These are phyloP conservation scores for Coemansia sp. DNA, from an alignment of 192 early-diverging fungal species.

Conservation along the genomic window DNA sequence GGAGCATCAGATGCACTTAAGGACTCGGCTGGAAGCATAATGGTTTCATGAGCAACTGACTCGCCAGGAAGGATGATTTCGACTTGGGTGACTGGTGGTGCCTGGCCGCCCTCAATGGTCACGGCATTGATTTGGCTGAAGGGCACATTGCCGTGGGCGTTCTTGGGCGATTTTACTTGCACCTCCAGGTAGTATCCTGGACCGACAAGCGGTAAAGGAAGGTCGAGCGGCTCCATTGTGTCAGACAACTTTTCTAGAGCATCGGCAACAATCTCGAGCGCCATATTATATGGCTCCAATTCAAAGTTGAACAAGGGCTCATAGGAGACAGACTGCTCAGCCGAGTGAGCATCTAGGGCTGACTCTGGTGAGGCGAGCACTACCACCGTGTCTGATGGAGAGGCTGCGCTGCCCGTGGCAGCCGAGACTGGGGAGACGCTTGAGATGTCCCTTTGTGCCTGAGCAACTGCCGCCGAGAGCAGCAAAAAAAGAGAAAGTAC, in stretches of 20 bases:
- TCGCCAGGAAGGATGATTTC: conserved; percentile 55
- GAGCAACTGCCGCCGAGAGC: conserved; percentile 37
- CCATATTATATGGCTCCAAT: conserved; percentile 51
- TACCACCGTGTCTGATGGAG: background rate
- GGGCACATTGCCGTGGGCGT: conserved; percentile 16
- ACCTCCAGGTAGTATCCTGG: conserved; percentile 54
- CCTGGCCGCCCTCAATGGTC: conserved; percentile 52
- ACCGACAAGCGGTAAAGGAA: conserved; percentile 49
- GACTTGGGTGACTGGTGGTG: conserved; percentile 41
- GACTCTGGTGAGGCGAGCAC: conserved; percentile 12
- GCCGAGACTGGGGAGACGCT: background rate
- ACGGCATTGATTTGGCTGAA: conserved; percentile 31
- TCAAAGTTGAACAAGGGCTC: conserved; percentile 53
- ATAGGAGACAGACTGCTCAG: conserved; percentile 11
- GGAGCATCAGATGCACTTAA: background rate
- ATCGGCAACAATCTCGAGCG: conserved; percentile 50
- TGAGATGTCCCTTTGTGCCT: conserved; percentile 9
- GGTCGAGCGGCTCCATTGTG: conserved; percentile 50
- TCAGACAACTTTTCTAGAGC: conserved; percentile 51
- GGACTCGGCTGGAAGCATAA: conserved; percentile 26
- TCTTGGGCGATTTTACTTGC: conserved; percentile 51
- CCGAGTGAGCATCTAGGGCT: conserved; percentile 17
- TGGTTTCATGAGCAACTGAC: conserved; percentile 40
- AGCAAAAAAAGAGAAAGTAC: conserved; percentile 38
- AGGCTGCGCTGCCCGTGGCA: background rate